phyloP scores from a whole-genome alignment of 2,329 filamentous ascomycete genomes.

The Aspergillus persii region DNA sequence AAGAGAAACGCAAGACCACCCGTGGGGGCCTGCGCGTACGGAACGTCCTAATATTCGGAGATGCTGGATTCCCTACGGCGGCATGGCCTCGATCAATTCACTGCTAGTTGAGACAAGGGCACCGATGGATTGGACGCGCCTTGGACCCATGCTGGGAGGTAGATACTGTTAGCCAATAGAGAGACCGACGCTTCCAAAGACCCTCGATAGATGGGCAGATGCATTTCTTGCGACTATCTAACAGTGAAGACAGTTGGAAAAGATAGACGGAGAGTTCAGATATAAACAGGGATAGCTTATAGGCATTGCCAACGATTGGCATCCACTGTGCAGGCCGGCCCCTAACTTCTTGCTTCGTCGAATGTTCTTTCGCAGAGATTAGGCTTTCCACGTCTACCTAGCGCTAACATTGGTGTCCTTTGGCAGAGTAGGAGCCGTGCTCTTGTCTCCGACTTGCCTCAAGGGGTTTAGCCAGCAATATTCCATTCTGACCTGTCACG shows the following conservation, averaged over 20 bases:
- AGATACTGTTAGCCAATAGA: background rate
- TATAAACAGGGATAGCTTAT: background rate
- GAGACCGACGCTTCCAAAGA: background rate
- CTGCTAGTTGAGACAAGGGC: conserved; percentile 20
- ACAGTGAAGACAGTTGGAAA: background rate
- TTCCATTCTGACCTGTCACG: background rate
- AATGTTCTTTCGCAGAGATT: background rate
- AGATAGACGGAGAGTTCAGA: background rate
- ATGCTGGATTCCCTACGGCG: conserved; percentile 13
- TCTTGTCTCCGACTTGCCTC: background rate
- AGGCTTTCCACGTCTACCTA: background rate
- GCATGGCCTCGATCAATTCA: conserved; percentile 23
- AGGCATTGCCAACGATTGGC: background rate
- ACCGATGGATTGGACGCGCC: background rate
- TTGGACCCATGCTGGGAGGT: background rate
- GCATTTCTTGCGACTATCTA: background rate
- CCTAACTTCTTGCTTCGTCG: background rate
- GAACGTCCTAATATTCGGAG: conserved; percentile 29
- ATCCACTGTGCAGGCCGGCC: background rate
- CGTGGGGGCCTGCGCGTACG: conserved; percentile 26
- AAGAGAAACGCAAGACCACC: conserved; percentile 27
- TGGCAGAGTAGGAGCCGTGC: background rate
- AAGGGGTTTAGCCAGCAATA: background rate
- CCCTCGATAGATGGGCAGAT: background rate
- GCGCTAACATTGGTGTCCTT: background rate